Conservation (phyloP, 768 basidiomycete species). For the Grammothele lineata region DNA sequence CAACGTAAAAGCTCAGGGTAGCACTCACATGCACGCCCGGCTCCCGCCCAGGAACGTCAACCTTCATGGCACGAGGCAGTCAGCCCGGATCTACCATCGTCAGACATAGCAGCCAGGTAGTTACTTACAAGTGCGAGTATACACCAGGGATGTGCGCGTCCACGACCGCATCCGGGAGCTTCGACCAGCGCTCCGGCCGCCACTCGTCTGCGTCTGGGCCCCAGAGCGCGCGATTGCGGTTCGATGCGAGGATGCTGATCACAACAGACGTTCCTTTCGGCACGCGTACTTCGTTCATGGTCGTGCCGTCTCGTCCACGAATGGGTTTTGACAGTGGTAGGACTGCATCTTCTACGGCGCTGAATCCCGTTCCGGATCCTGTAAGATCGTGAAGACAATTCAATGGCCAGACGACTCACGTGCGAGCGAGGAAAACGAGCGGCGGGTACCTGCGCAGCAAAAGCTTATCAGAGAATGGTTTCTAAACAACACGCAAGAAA, state of each 20-base stretch:
- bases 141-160: conserved; percentile 5
- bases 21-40: conserved; percentile 13
- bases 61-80: neutral
- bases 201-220: conserved; percentile 17
- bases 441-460: conserved; percentile 14
- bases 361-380: neutral
- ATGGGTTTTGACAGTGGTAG: conserved; percentile 29
- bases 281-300: conserved; percentile 22
- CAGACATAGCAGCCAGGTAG: neutral
- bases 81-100: neutral
- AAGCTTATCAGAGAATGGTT: neutral
- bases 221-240: conserved; percentile 19
- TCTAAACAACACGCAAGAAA: conserved; percentile 24
- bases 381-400: neutral
- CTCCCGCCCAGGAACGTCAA: conserved; percentile 19
- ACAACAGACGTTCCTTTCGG: conserved; percentile 13
- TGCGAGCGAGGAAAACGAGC: neutral
- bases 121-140: conserved; percentile 5
- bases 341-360: conserved; percentile 17
- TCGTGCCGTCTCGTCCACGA: conserved; percentile 25
- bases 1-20: neutral
- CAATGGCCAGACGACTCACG: no score
- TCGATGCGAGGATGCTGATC: conserved; percentile 19
- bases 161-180: conserved; percentile 3
- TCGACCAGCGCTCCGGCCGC: conserved; percentile 16